Conservation (phyloP, 441 rosid genomes). For the Corymbia citriodora region DNA sequence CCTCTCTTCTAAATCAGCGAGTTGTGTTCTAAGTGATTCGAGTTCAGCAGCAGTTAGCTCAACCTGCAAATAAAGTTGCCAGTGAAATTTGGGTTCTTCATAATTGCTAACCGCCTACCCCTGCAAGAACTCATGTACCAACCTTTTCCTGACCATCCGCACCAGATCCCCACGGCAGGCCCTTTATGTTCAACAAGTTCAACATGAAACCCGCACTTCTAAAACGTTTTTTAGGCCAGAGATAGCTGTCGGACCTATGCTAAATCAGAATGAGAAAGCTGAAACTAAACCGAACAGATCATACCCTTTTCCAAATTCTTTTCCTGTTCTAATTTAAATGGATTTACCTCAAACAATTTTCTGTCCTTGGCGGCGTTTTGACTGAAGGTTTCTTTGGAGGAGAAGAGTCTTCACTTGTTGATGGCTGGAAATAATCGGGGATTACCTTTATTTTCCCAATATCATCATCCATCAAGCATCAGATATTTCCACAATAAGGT, state of each 20-base stretch:
- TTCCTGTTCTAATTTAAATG: neutral
- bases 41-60: slow-evolving; percentile 63
- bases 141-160: slow-evolving; percentile 74
- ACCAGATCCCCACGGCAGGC: slow-evolving; percentile 68
- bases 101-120: neutral
- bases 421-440: slow-evolving; percentile 65
- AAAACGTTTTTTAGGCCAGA: slow-evolving; percentile 39
- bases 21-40: slow-evolving; percentile 75
- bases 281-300: slow-evolving; percentile 9
- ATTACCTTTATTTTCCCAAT: slow-evolving; percentile 58
- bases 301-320: neutral
- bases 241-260: slow-evolving; percentile 42
- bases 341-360: slow-evolving; percentile 8
- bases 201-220: slow-evolving; percentile 61
- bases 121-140: neutral
- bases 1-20: slow-evolving; percentile 82
- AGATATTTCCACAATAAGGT: neutral
- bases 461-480: slow-evolving; percentile 68
- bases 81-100: slow-evolving; percentile 1
- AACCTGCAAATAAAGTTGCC: slow-evolving; percentile 40
- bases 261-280: slow-evolving; percentile 31
- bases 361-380: slow-evolving; percentile 23
- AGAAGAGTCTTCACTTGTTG: slow-evolving; percentile 31
- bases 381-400: slow-evolving; percentile 37
- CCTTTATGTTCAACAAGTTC: slow-evolving; percentile 57